phyloP scores from a whole-genome alignment of 2,329 filamentous ascomycete genomes.

The Pestalotiopsis sp. region DNA sequence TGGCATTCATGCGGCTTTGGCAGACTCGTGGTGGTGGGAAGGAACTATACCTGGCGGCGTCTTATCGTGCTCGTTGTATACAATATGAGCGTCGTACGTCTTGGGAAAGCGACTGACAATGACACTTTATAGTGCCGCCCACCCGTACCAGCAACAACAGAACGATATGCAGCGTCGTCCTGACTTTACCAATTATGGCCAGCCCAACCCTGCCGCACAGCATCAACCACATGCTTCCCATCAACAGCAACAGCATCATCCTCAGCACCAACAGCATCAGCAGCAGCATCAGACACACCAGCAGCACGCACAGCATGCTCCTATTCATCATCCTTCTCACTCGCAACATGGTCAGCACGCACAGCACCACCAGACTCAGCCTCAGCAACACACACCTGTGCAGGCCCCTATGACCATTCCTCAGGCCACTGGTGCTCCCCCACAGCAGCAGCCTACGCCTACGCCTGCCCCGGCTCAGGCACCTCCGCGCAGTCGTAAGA shows the following conservation, averaged over 20 bases:
- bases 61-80: not conserved
- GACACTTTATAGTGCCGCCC: slow-evolving; percentile 37
- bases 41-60: not conserved
- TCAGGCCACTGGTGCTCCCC: slow-evolving; percentile 31
- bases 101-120: not conserved
- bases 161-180: slow-evolving; percentile 52
- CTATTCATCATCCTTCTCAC: slow-evolving; percentile 25
- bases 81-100: not conserved
- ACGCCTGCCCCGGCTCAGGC: slow-evolving; percentile 30
- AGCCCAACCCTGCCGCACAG: slow-evolving; percentile 33
- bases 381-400: slow-evolving; percentile 36
- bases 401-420: slow-evolving; percentile 39
- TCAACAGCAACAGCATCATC: slow-evolving; percentile 36
- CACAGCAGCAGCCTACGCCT: slow-evolving; percentile 36
- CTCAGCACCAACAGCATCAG: slow-evolving; percentile 27
- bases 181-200: slow-evolving; percentile 38
- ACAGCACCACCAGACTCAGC: slow-evolving; percentile 28
- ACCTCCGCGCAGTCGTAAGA: slow-evolving; percentile 35
- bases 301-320: slow-evolving; percentile 37
- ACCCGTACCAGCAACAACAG: slow-evolving; percentile 49
- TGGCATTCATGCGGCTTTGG: not conserved
- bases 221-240: slow-evolving; percentile 35
- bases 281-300: slow-evolving; percentile 29
- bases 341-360: slow-evolving; percentile 28
- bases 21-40: not conserved